These are phyloP conservation scores for Debaryomyces nepalensis DNA, from an alignment of 1,139 yeast genomes.

Conservation along the genomic window DNA sequence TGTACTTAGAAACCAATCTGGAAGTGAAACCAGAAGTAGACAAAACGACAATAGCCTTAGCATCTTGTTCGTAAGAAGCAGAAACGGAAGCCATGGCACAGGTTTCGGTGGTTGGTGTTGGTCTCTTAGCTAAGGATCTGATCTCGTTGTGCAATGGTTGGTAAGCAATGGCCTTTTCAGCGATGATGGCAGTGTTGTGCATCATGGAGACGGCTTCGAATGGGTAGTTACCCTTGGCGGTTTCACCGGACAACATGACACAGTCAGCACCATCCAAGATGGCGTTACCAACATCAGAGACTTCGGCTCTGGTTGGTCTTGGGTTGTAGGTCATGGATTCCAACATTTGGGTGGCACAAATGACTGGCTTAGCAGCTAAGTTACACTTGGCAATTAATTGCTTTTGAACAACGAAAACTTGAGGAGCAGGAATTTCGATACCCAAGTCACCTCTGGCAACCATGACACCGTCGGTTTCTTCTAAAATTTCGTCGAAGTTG, in stretches of 20 bases:
- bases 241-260: constrained; percentile 99
- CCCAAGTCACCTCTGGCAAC: constrained; percentile 99
- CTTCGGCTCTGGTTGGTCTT: constrained; percentile 99
- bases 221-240: constrained; percentile 99
- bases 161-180: constrained; percentile 97
- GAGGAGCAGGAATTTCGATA: constrained; percentile 99
- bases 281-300: constrained; percentile 98
- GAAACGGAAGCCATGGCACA: constrained; percentile 97
- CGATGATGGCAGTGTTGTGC: constrained; percentile 96
- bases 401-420: constrained; percentile 98
- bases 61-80: constrained; percentile 94
- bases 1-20: constrained; percentile 94
- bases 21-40: constrained; percentile 96
- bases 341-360: constrained; percentile 99
- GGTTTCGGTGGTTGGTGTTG: constrained; percentile 94
- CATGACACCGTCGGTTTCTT: constrained; percentile 98
- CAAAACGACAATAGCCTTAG: constrained; percentile 94
- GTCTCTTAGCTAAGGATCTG: constrained; percentile 82
- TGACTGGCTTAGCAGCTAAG: constrained; percentile 98
- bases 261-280: constrained; percentile 99
- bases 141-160: constrained; percentile 85
- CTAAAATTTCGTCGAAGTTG: constrained; percentile 95
- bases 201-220: constrained; percentile 96
- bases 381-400: constrained; percentile 99
- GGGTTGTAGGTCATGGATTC: constrained; percentile 99